Percentiles rank a stretch among this genome's conserved stretches.
Evolutionary conservation across 331 rosid species (phyloP).

Genomic region (Telfairia occidentalis): DNA sequence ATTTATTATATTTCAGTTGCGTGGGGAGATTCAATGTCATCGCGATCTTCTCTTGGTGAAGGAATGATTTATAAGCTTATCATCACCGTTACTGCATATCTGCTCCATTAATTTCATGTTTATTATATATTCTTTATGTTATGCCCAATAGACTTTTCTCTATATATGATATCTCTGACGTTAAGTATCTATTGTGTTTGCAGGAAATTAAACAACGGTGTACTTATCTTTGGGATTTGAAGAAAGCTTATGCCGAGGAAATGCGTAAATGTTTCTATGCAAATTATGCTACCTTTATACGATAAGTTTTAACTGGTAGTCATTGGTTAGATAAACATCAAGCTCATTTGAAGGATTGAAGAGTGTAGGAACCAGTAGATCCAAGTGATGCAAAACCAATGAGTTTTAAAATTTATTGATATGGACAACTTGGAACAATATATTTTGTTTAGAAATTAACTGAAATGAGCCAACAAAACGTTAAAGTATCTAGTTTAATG

Average conservation of each 20-base stretch:
- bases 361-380: not conserved
- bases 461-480: not conserved
- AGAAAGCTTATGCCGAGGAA: constrained; percentile 92
- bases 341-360: not conserved
- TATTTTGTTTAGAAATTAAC: not conserved
- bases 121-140: not conserved
- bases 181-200: not conserved
- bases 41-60: not conserved
- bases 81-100: not conserved
- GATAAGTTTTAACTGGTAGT: constrained; percentile 35
- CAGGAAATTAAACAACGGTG: constrained; percentile 94
- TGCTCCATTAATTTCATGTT: not conserved
- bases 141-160: not conserved
- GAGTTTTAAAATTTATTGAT: not conserved
- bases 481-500: not conserved
- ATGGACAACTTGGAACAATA: not conserved
- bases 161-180: not conserved
- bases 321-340: not conserved
- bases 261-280: constrained; percentile 99
- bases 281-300: constrained; percentile 85
- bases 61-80: not conserved
- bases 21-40: too few relatives aligned
- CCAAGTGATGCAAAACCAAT: not conserved
- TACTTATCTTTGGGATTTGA: constrained; percentile 68
- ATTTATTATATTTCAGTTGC: not conserved